Evolutionary conservation across 768 basidiomycete genomes (phyloP).

Genomic region (Psilocybe subaeruginosa): DNA sequence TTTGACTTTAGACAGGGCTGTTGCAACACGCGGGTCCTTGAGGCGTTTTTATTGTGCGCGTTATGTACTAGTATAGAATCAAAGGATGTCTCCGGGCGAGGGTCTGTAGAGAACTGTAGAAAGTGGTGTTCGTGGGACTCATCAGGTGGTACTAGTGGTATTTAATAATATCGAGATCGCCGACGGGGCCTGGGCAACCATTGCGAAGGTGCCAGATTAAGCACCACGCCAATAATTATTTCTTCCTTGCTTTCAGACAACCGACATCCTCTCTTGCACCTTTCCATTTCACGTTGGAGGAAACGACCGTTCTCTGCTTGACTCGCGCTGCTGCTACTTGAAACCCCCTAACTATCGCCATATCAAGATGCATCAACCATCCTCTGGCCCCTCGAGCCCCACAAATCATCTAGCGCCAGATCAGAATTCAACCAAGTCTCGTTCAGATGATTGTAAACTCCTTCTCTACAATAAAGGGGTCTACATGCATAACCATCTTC

Average conservation of each 20-base stretch:
- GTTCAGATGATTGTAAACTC: constrained; percentile 48
- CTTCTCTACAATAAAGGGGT: constrained; percentile 1
- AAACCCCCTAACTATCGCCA: constrained; percentile 10
- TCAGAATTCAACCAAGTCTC: constrained; percentile 37
- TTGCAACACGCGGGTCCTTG: background rate
- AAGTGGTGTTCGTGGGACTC: constrained; percentile 11
- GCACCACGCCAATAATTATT: constrained; percentile 23
- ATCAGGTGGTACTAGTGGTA: constrained; percentile 14
- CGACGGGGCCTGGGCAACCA: constrained; percentile 30
- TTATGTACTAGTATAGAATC: background rate
- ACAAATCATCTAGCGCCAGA: constrained; percentile 37
- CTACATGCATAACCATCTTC: constrained; percentile 9
- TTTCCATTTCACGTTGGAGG: constrained; percentile 8
- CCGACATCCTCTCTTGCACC: constrained; percentile 19
- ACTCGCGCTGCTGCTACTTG: background rate
- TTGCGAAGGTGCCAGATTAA: constrained; percentile 32
- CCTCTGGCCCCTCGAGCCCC: constrained; percentile 41
- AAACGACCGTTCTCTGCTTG: background rate
- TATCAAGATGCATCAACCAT: constrained; percentile 37
- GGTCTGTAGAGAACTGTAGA: background rate
- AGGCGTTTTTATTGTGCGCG: background rate
- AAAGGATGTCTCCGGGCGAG: background rate
- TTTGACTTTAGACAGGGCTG: background rate
- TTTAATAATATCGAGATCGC: constrained; percentile 18
- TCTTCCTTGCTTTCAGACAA: constrained; percentile 17